phyloP scores from a whole-genome alignment of 2,329 filamentous ascomycete species.

The Beauveria scarabaeidicola region DNA sequence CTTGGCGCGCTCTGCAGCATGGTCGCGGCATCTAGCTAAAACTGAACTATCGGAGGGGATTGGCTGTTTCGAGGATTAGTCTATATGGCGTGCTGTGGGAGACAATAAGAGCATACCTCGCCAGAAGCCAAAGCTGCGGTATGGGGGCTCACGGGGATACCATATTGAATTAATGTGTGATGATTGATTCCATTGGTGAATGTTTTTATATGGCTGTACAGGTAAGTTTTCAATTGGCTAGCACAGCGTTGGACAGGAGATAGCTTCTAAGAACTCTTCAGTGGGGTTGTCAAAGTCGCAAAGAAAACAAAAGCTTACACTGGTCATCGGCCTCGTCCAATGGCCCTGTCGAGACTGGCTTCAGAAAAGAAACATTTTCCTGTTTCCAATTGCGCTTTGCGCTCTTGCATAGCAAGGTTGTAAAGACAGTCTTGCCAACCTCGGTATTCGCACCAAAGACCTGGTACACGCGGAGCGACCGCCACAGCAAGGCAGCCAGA shows the following conservation, averaged over 20 bases:
- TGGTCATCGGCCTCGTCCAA: constrained; percentile 59
- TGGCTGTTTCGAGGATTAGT: constrained; percentile 26
- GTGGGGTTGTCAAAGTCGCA: neutral
- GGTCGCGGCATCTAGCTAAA: constrained; percentile 37
- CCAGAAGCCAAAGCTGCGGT: constrained; percentile 50
- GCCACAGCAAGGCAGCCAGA: constrained; percentile 56
- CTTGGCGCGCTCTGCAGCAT: constrained; percentile 34
- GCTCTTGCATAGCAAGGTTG: constrained; percentile 61
- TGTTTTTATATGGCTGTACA: constrained; percentile 50
- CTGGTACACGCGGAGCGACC: constrained; percentile 60
- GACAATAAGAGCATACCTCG: constrained; percentile 24
- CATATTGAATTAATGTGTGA: constrained; percentile 61
- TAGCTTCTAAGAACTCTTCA: constrained; percentile 3
- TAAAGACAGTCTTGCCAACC: constrained; percentile 77
- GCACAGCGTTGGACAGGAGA: neutral
- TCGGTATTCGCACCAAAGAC: constrained; percentile 78
- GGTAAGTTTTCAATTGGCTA: neutral
- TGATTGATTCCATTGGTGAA: constrained; percentile 43
- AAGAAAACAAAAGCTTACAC: constrained; percentile 34
- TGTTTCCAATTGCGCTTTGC: constrained; percentile 37
- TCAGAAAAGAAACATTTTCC: constrained; percentile 57
- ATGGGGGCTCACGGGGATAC: constrained; percentile 69
- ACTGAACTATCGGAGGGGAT: constrained; percentile 44
- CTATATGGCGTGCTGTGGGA: neutral
- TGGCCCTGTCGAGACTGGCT: constrained; percentile 74